phyloP scores from a whole-genome alignment of 2,329 filamentous ascomycete genomes.

The Verruconis gallopava region DNA sequence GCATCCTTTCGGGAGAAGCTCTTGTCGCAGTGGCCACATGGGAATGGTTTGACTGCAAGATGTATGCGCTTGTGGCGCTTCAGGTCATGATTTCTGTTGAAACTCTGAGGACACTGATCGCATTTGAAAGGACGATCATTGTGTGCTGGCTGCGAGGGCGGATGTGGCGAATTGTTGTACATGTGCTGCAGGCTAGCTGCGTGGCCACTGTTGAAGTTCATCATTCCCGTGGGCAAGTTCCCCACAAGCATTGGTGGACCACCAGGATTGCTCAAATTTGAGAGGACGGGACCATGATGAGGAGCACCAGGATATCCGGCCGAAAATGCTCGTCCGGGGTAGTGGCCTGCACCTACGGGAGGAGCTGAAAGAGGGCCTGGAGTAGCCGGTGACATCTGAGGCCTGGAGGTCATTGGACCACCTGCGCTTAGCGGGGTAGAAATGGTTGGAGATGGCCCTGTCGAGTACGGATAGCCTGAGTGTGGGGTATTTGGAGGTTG shows the following conservation, averaged over 20 bases:
- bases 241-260: constrained; percentile 60
- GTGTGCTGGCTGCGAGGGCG: constrained; percentile 36
- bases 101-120: constrained; percentile 81
- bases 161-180: constrained; percentile 40
- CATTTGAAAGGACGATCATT: constrained; percentile 90
- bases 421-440: constrained; percentile 36
- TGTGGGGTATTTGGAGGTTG: constrained; percentile 40
- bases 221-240: constrained; percentile 42
- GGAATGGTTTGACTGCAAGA: constrained; percentile 88
- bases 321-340: constrained; percentile 31
- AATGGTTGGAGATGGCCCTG: constrained; percentile 35
- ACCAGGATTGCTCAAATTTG: constrained; percentile 63
- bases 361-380: constrained; percentile 34
- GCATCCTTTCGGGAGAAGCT: constrained; percentile 95
- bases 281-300: constrained; percentile 58
- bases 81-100: constrained; percentile 91
- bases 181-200: constrained; percentile 51
- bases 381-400: constrained; percentile 40
- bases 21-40: constrained; percentile 84
- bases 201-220: constrained; percentile 49
- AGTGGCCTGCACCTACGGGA: constrained; percentile 35
- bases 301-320: constrained; percentile 17
- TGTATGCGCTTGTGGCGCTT: constrained; percentile 96
- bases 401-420: constrained; percentile 23
- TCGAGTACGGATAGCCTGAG: constrained; percentile 34